Percentiles rank a stretch among this genome's conserved stretches.
Conservation (phyloP, 2,329 filamentous ascomycete species). For the Cercospora beticola region DNA sequence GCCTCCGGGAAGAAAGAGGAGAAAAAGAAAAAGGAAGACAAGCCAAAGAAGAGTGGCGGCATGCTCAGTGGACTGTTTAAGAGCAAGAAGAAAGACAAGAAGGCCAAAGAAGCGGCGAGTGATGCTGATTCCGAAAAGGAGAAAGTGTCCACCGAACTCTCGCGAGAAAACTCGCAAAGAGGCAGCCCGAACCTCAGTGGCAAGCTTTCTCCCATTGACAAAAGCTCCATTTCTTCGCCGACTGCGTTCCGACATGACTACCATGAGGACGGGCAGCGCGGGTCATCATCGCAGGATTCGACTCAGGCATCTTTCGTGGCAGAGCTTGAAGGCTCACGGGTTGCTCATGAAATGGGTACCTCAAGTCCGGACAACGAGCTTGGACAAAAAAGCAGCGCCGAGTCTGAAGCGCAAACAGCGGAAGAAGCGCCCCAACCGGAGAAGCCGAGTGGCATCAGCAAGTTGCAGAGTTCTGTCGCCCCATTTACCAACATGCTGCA, state of each 20-base stretch:
- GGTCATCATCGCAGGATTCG: slow-evolving; percentile 19
- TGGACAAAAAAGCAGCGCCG: slow-evolving; percentile 1
- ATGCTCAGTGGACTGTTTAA: slow-evolving; percentile 72
- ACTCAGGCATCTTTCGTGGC: slow-evolving; percentile 32
- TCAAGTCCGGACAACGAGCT: slow-evolving; percentile 28
- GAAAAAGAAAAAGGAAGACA: slow-evolving; percentile 74
- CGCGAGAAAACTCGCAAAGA: slow-evolving; percentile 26
- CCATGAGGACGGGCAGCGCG: slow-evolving; percentile 12
- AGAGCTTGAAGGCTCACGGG: slow-evolving; percentile 41
- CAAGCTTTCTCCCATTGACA: slow-evolving; percentile 29
- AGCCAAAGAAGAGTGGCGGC: slow-evolving; percentile 67
- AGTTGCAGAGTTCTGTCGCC: slow-evolving; percentile 23
- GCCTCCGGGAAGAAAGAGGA: slow-evolving; percentile 71
- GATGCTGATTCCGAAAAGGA: slow-evolving; percentile 37
- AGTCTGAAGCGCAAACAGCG: slow-evolving; percentile 13
- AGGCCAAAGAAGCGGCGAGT: slow-evolving; percentile 48
- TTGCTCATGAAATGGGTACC: slow-evolving; percentile 41
- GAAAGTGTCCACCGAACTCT: slow-evolving; percentile 30
- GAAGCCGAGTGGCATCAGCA: slow-evolving; percentile 23
- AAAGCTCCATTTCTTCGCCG: slow-evolving; percentile 10
- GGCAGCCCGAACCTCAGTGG: slow-evolving; percentile 27
- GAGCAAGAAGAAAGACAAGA: slow-evolving; percentile 65
- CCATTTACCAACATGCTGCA: slow-evolving; percentile 48
- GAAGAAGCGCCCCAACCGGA: slow-evolving; percentile 16
- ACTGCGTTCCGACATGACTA: slow-evolving; percentile 7